Conservation (phyloP, 1,139 yeast species). For the Saccharomyces hybrid region DNA sequence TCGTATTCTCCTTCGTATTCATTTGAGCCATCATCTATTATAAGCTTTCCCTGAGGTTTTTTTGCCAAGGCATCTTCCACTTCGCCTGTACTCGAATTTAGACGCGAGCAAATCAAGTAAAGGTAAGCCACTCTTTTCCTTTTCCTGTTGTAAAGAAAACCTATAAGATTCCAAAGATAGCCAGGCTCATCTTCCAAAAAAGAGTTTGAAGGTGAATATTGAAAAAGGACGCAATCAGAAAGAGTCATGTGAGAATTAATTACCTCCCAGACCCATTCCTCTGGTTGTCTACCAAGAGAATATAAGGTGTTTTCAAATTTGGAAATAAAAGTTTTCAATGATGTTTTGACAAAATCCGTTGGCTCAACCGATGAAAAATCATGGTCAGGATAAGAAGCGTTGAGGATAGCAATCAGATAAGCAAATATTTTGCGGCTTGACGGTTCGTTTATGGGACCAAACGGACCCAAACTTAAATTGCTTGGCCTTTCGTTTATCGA, state of each 20-base stretch:
- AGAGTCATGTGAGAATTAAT: conserved; percentile 79
- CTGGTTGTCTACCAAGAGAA: conserved; percentile 57
- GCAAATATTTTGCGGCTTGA: conserved; percentile 87
- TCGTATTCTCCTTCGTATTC: conserved; percentile 42
- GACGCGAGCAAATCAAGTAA: conserved; percentile 43
- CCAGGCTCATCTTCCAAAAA: conserved; percentile 55
- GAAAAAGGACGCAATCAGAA: conserved; percentile 67
- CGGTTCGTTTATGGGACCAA: conserved; percentile 82
- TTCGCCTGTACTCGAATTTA: conserved; percentile 14
- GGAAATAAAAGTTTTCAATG: conserved; percentile 50
- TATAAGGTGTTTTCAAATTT: conserved; percentile 73
- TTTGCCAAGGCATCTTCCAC: conserved; percentile 30
- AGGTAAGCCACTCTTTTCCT: conserved; percentile 85
- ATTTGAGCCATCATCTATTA: conserved; percentile 31
- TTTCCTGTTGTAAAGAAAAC: conserved; percentile 87
- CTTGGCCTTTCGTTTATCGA: conserved; percentile 23
- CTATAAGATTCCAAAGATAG: conserved; percentile 77
- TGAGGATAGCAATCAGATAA: conserved; percentile 79
- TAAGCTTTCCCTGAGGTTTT: conserved; percentile 29
- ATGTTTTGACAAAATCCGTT: conserved; percentile 57
- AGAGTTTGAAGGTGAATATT: conserved; percentile 69
- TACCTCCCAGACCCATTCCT: conserved; percentile 79
- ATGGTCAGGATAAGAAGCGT: conserved; percentile 92
- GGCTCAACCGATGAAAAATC: conserved; percentile 88
- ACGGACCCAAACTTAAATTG: conserved; percentile 52